Conservation (phyloP, 2,329 filamentous ascomycete species). For the Xylariaceae sp. region DNA sequence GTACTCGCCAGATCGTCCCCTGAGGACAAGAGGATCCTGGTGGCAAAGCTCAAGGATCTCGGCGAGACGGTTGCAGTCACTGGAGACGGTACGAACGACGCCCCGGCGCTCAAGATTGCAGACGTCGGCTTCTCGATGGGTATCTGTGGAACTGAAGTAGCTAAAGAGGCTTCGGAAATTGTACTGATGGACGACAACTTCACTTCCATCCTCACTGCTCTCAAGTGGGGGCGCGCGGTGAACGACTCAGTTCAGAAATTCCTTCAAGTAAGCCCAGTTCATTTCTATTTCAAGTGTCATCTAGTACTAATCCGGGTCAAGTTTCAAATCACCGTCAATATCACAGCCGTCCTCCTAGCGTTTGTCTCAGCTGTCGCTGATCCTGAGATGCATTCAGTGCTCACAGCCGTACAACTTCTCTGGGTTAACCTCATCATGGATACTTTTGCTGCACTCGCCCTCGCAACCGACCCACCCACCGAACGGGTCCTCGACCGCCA, state of each 20-base stretch:
- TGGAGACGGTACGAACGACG: conserved; percentile 69
- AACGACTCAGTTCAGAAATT: conserved; percentile 72
- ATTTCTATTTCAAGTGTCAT: background rate
- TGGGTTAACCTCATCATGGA: conserved; percentile 75
- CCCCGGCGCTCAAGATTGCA: conserved; percentile 65
- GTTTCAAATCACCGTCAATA: conserved; percentile 72
- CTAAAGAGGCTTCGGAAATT: conserved; percentile 70
- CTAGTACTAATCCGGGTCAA: conserved; percentile 20
- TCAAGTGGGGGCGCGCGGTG: conserved; percentile 70
- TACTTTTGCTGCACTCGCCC: conserved; percentile 66
- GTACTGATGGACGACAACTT: conserved; percentile 71
- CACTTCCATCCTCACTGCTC: conserved; percentile 65
- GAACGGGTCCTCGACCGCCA: conserved; percentile 58
- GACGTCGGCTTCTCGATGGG: conserved; percentile 73
- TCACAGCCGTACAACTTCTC: conserved; percentile 67
- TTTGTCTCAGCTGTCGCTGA: conserved; percentile 66
- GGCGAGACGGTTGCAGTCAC: conserved; percentile 67
- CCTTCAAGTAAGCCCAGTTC: conserved; percentile 50
- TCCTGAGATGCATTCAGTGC: conserved; percentile 57
- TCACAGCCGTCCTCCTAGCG: conserved; percentile 67
- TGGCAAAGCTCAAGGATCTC: conserved; percentile 62
- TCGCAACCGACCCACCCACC: conserved; percentile 65
- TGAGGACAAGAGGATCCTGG: conserved; percentile 67
- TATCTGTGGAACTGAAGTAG: conserved; percentile 67
- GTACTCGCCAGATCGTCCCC: conserved; percentile 68